phyloP scores from a whole-genome alignment of 208 protist genomes.

The Leishmania arabica region DNA sequence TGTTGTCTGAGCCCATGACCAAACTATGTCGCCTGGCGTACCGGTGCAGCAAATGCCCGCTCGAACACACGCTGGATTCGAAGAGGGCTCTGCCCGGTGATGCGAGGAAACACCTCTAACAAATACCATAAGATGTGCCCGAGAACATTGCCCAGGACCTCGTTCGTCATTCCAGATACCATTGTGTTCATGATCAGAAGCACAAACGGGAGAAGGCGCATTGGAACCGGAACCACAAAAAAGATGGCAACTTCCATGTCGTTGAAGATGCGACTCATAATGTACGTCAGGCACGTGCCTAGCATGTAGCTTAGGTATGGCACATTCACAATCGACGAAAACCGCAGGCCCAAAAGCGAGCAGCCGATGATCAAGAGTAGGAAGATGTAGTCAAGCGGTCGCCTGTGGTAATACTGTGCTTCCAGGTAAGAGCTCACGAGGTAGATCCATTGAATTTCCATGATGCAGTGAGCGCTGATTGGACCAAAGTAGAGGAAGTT shows the following conservation, averaged over 20 bases:
- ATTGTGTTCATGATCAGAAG: conserved; percentile 43
- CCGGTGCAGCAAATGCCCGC: conserved; percentile 15
- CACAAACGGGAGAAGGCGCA: conserved; percentile 60
- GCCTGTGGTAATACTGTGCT: conserved; percentile 65
- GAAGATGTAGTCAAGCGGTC: conserved; percentile 69
- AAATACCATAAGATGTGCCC: conserved; percentile 85
- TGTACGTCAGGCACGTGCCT: conserved; percentile 66
- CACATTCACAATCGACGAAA: conserved; percentile 44
- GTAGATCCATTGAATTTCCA: conserved; percentile 74
- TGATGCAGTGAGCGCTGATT: conserved; percentile 50
- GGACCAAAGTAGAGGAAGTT: conserved; percentile 75
- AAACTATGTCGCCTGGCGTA: conserved; percentile 4
- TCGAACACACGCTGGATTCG: conserved; percentile 49
- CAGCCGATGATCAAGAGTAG: conserved; percentile 46
- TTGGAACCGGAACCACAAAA: conserved; percentile 50
- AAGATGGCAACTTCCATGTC: conserved; percentile 62
- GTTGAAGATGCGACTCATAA: conserved; percentile 65
- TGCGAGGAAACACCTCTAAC: conserved; percentile 86
- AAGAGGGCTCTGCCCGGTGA: conserved; percentile 68
- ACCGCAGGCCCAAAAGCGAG: conserved; percentile 57
- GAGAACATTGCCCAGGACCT: conserved; percentile 56
- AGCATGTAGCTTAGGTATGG: conserved; percentile 63
- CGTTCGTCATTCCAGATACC: conserved; percentile 30
- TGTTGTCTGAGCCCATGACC: not conserved
- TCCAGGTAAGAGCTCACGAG: conserved; percentile 60